A percentile compares a stretch with the other conserved stretches of the same genome.
These are phyloP conservation scores for Nitzschia inconspicua DNA, from an alignment of 108 stramenopile species.

Conservation along the genomic window DNA sequence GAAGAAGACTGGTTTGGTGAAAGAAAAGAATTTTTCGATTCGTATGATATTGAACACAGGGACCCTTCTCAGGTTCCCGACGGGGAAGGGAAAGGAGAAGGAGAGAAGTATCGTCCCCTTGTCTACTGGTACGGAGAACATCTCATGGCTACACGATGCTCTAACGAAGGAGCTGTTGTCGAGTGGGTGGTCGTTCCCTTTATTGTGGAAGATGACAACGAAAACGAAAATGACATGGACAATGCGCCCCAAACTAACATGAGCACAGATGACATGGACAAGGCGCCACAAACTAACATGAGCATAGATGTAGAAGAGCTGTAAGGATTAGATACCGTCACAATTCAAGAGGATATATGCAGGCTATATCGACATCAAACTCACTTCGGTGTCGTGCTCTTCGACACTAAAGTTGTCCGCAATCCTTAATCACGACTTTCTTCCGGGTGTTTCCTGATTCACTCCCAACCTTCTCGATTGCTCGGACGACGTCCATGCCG, in stretches of 20 bases:
- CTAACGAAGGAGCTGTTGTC: constrained; percentile 68
- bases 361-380: too few relatives aligned
- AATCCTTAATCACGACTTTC: constrained; percentile 70
- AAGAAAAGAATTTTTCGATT: constrained; percentile 7
- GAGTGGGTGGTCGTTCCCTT: constrained; percentile 80
- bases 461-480: constrained; percentile 83
- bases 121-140: constrained; percentile 60
- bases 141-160: constrained; percentile 68
- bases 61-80: constrained; percentile 4
- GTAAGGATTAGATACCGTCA: too few relatives aligned
- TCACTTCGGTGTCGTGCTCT: too few relatives aligned
- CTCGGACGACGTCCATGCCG: constrained; percentile 85
- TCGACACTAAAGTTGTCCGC: constrained; percentile 87
- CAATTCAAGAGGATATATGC: too few relatives aligned
- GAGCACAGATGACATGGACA: neutral
- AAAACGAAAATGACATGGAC: neutral
- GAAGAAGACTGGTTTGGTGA: constrained; percentile 56
- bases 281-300: too few relatives aligned
- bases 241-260: too few relatives aligned
- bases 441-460: constrained; percentile 66
- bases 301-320: constrained; percentile 1
- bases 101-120: constrained; percentile 32
- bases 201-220: constrained; percentile 57
- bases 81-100: constrained; percentile 34
- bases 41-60: constrained; percentile 11